Evolutionary conservation across 2,329 filamentous ascomycete species (phyloP), one percentile per base, ranked within the genome.

Genomic region (Aspergillus sclerotialis): DNA sequence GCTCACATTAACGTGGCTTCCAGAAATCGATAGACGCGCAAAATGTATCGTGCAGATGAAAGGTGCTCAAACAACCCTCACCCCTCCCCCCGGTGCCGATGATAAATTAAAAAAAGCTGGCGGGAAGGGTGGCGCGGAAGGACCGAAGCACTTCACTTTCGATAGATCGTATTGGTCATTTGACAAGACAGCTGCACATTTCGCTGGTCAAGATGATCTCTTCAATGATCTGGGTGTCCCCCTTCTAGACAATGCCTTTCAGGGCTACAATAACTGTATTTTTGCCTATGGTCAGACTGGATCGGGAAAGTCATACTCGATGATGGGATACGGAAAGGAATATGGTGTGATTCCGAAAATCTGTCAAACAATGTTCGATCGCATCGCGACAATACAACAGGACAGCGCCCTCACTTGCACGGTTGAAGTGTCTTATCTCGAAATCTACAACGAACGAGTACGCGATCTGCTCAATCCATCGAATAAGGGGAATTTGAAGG

Each of bases 161-260:
- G 92, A 98, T 67, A 81, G 82, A 55, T 95, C 88, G 34, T 98
- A 98, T 68, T 98, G 92, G 92, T 96, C 90, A 34, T 98, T 96
- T 64, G 79, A 89, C 65, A 84, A 84, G 52, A 73, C 73, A 30
- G 87, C 88, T 48, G 64, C 76, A 1, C 81, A 85, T 61, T 98
- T 89, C 61, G 90, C 92, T 28, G 87, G 85, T 12, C 92, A 98
- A 60, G 83, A 90, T 40, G 77, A 92, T 55, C 72, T 98, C 12
- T 93, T 94, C 61, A 73, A 80, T 35, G 92, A 96, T 58, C 68
- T 98, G 43, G 92, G 92, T 43, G 78, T 80, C 49, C 92, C 92
- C 34, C 73, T 98, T 38, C 75, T 98, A 48, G 90, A 98, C 68
- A 98, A 98, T 76, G 92, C 92, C 12, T 98, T 98, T 58, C 80